Evolutionary conservation across 1,284 basidiomycete species (phyloP), one percentile per base, ranked within the genome.

Genomic region (Mycena sp.): DNA sequence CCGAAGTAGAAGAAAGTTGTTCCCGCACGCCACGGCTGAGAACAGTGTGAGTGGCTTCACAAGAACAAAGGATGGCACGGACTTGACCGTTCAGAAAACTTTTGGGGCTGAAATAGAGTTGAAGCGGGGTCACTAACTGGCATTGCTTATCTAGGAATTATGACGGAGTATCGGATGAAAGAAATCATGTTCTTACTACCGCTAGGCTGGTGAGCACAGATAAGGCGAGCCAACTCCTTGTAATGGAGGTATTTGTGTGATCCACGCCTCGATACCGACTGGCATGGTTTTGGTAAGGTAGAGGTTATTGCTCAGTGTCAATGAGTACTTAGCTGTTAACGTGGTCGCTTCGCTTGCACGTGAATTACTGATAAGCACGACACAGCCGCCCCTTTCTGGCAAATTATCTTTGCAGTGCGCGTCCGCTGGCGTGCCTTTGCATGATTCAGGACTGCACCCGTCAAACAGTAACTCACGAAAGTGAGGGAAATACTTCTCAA

Each of bases 1-100:
- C 97, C 97, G 78, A 99, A 99, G 80, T 97, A 99, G 72, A 97
- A 90, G 83, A 99, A 99, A 9, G 92, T 96, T 26, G 96, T 98
- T 55, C 93, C 77, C 44, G 90, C 84, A 29, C 97, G 86, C 96
- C 96, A 99, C 67, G 90, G 82, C 93, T 98, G n/a, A n/a, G n/a
- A n/a, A n/a, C n/a, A n/a, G n/a, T n/a, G n/a, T n/a, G n/a, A n/a
- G n/a, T n/a, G n/a, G n/a, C 93, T 98, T 70, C 45, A 44, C 46
- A 32, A 40, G 38, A 7, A 35, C 26, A 26, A 6, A 7, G 9
- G 19, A 6, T 58, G 30, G 43, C 2, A 67, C 78, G 52, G 62
- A 93, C 94, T 85, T 97, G 94, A 37, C 81, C 83, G 68, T 96
- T 94, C 17, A 85, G 82, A 67, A 97, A 92, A 25, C 90, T 87